Percentiles rank a stretch among this genome's conserved stretches.
phyloP scores from a whole-genome alignment of 139 green algal species.

The Auxenochlorella protothecoides region DNA sequence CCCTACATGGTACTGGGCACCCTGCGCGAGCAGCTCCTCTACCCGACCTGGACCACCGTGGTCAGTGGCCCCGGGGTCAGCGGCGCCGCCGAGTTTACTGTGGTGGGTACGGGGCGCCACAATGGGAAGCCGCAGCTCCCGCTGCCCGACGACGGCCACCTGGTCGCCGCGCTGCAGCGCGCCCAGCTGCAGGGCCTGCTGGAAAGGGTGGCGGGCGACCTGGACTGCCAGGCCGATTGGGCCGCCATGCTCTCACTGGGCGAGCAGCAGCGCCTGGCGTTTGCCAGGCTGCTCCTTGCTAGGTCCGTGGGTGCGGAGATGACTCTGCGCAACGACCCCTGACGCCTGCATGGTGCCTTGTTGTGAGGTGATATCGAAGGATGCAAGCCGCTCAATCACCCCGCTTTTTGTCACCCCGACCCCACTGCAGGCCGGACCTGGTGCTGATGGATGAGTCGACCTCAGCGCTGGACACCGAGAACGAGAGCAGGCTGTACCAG shows the following conservation, averaged over 20 bases:
- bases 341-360: too few relatives aligned
- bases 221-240: conserved; percentile 79
- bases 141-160: too few relatives aligned
- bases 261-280: conserved; percentile 95
- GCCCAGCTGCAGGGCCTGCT: conserved; percentile 21
- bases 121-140: too few relatives aligned
- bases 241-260: conserved; percentile 74
- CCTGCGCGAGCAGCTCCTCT: conserved; percentile 81
- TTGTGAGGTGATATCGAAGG: too few relatives aligned
- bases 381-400: too few relatives aligned
- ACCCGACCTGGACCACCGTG: conserved; percentile 51
- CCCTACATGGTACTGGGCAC: conserved; percentile 94
- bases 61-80: too few relatives aligned
- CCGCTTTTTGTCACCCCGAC: too few relatives aligned
- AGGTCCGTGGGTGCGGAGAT: not conserved
- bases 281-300: conserved; percentile 54
- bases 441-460: conserved; percentile 94
- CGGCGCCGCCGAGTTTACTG: too few relatives aligned
- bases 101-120: too few relatives aligned
- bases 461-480: conserved; percentile 74
- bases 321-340: too few relatives aligned
- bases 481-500: conserved; percentile 77
- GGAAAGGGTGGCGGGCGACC: conserved; percentile 14
- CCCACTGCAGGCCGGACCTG: conserved; percentile 18
- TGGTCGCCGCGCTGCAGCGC: too few relatives aligned